These are phyloP conservation scores for Aspergillaceae sp. DNA, from an alignment of 2,329 filamentous ascomycete genomes.

Conservation along the genomic window DNA sequence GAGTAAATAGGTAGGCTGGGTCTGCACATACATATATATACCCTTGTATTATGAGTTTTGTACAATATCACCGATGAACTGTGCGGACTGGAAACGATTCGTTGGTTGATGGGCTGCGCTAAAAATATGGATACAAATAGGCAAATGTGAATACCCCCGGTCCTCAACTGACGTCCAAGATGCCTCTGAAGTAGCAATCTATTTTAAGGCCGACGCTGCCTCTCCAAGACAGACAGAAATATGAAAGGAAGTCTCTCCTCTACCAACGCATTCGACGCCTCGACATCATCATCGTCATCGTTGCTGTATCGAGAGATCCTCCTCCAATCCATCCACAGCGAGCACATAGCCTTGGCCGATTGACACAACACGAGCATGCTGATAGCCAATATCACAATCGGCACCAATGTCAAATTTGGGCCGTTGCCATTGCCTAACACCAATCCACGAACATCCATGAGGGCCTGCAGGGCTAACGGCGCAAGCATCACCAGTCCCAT, in stretches of 20 bases:
- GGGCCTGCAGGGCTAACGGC: background rate
- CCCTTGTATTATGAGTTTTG: too few species aligned
- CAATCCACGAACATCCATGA: background rate
- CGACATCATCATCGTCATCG: background rate
- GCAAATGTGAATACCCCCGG: too few species aligned
- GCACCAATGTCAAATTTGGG: background rate
- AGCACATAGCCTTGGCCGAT: constrained; percentile 1
- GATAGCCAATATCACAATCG: background rate
- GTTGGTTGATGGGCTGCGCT: too few species aligned
- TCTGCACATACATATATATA: too few species aligned
- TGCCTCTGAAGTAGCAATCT: background rate
- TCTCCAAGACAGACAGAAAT: constrained; percentile 1
- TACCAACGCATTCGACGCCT: background rate
- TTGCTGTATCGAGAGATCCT: background rate
- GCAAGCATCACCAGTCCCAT: background rate
- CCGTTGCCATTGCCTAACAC: background rate
- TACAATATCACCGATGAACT: too few species aligned
- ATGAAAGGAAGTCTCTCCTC: constrained; percentile 1
- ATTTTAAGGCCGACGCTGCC: constrained; percentile 3
- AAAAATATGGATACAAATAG: too few species aligned
- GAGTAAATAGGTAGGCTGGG: background rate
- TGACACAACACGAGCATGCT: background rate
- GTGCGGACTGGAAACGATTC: too few species aligned
- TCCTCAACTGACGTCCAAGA: background rate
- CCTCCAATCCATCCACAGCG: constrained; percentile 3